Conservation (phyloP, 768 basidiomycete genomes). For the Naganishia randhawae region DNA sequence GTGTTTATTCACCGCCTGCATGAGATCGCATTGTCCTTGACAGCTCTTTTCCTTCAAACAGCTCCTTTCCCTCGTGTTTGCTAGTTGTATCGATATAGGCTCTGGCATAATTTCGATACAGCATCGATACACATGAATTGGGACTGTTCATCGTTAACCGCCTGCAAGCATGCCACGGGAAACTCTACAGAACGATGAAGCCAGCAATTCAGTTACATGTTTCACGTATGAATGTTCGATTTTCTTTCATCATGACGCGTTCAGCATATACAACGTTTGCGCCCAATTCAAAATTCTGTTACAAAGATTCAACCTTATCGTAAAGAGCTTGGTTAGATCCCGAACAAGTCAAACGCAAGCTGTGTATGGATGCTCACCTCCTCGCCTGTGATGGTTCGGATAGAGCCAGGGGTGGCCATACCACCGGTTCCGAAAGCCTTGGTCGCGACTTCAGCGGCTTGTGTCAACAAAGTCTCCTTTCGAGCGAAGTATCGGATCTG, state of each 20-base stretch:
- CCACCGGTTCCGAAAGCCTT: slow-evolving; percentile 61
- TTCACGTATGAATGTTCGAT: neutral
- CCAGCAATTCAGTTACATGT: neutral
- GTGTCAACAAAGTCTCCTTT: slow-evolving; percentile 60
- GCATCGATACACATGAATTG: too few relatives aligned
- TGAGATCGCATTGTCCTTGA: too few relatives aligned
- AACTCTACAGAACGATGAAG: neutral
- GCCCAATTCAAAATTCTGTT: neutral
- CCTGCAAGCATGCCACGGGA: too few relatives aligned
- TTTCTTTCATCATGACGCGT: neutral
- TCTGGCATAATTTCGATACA: too few relatives aligned
- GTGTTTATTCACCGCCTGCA: too few relatives aligned
- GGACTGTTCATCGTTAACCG: too few relatives aligned
- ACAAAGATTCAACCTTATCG: slow-evolving; percentile 28
- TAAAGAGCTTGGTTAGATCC: neutral
- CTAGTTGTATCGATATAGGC: too few relatives aligned
- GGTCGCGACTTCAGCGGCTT: slow-evolving; percentile 61
- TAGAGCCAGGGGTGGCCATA: slow-evolving; percentile 66
- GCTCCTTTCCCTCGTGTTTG: too few relatives aligned
- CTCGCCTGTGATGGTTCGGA: slow-evolving; percentile 66
- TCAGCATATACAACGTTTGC: neutral
- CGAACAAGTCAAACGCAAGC: neutral
- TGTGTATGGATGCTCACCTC: slow-evolving; percentile 58
- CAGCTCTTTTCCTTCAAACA: too few relatives aligned
- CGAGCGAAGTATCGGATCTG: slow-evolving; percentile 74